Conservation (phyloP, 257 asterid species). For the Solanum rostratum region DNA sequence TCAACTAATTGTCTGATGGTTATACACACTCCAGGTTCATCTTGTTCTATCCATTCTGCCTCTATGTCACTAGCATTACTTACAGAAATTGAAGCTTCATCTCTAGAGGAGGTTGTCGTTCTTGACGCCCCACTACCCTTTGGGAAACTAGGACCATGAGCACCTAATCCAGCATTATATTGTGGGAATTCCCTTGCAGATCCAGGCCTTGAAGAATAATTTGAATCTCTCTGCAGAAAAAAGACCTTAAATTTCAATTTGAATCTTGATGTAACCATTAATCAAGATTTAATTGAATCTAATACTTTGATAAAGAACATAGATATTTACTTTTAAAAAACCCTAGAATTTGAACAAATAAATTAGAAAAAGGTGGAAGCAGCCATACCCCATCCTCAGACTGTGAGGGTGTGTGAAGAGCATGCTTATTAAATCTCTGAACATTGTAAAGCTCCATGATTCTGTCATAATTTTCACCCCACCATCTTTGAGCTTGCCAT, state of each 20-base stretch:
- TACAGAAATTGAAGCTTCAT: slow-evolving; percentile 64
- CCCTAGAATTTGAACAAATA: neutral
- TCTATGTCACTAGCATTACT: slow-evolving; percentile 94
- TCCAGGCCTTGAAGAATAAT: slow-evolving; percentile 68
- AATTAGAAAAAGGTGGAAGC: neutral
- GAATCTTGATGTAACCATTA: neutral
- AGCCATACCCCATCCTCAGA: slow-evolving; percentile 74
- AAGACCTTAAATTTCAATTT: neutral
- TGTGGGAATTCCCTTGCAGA: slow-evolving; percentile 47
- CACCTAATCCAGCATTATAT: slow-evolving; percentile 25
- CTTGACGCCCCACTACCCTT: slow-evolving; percentile 53
- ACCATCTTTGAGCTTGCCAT: slow-evolving; percentile 88
- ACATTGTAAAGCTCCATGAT: slow-evolving; percentile 85
- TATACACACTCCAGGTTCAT: slow-evolving; percentile 83
- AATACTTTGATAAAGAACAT: neutral
- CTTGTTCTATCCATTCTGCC: slow-evolving; percentile 89
- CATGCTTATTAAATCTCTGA: slow-evolving; percentile 69
- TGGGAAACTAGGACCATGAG: slow-evolving; percentile 16
- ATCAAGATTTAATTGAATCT: neutral
- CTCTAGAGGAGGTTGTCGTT: slow-evolving; percentile 72
- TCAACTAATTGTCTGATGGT: slow-evolving; percentile 81
- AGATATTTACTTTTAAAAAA: neutral
- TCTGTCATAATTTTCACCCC: slow-evolving; percentile 76
- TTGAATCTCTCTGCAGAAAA: slow-evolving; percentile 72
- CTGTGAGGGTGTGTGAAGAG: slow-evolving; percentile 55